Evolutionary conservation across 179 eudicot genomes (phyloP), one percentile per base, ranked within the genome.

Genomic region (Pouteria campechiana): DNA sequence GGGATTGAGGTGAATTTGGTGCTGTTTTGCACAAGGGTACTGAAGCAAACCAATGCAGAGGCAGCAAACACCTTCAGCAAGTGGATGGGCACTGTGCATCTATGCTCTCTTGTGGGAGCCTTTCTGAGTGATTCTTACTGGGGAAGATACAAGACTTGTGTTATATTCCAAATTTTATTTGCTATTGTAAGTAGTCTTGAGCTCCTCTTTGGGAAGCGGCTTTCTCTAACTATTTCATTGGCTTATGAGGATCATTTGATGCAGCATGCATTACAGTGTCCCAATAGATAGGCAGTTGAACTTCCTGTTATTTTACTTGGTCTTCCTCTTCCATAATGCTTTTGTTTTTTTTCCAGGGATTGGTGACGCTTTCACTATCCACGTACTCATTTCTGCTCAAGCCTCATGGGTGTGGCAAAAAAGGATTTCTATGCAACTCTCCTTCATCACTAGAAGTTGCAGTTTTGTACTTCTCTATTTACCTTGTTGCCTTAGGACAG

Each of bases 1-100:
- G 96, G 96, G 7, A 85, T 86, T 0, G 93, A 78, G 29, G 96
- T 86, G 46, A 86, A 86, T 62, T 32, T 86, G 75, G 93, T 86
- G 22, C 36, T 86, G 24, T 86, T 82, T 50, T 37, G 69, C 50
- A 86, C 82, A 34, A 65, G 80, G 18, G 96, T 86, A 29, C 45
- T 86, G 19, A 58, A 74, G 6, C 80, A 86, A 59, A 61, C 73
- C 57, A 86, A 86, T 54, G 96, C 93, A 9, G 84, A 74, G 42
- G 88, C 96, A 47, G 96, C 96, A 12, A 82, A 76, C 25, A 74
- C 51, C 30, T 78, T 86, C 44, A 86, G 93, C 63, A 81, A 71
- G 50, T 86, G 96, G 96, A 86, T 80, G 15, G 96, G 96, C 44
- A 86, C 93, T 12, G 89, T 81, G 15, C 76, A 86, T 40, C 68